phyloP scores from a whole-genome alignment of 305 asterid species.

The Petunia hybrid region DNA sequence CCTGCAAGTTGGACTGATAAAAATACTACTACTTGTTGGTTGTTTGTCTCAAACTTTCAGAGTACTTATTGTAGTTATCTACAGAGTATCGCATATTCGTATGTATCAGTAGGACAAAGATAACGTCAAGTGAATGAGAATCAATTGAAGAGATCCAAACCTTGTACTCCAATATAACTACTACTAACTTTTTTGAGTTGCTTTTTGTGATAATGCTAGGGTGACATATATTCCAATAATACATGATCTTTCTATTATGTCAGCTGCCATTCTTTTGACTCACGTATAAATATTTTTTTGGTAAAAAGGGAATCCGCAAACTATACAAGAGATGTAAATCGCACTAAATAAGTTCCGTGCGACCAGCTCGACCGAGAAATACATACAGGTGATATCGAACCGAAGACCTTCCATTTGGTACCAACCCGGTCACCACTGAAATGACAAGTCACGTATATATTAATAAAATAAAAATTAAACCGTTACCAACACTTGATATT shows the following conservation, averaged over 20 bases:
- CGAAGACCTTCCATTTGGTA: too few species aligned
- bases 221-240: neutral
- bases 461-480: too few species aligned
- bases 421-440: too few species aligned
- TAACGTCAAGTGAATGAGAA: conserved; percentile 1
- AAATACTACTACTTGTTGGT: neutral
- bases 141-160: neutral
- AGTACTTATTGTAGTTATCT: neutral
- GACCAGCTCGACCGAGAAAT: too few species aligned
- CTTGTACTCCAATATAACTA: neutral
- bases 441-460: too few species aligned
- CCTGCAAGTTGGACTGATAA: neutral
- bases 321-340: too few species aligned
- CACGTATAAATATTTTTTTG: too few species aligned
- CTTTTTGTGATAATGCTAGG: conserved; percentile 11
- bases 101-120: neutral
- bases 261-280: neutral
- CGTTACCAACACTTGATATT: too few species aligned
- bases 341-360: too few species aligned
- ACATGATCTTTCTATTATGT: neutral
- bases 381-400: too few species aligned
- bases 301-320: too few species aligned
- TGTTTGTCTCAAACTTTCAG: neutral
- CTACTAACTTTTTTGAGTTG: neutral
- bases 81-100: neutral